These are phyloP conservation scores for Amanita subjunquillea DNA, from an alignment of 768 basidiomycete species.

Conservation along the genomic window DNA sequence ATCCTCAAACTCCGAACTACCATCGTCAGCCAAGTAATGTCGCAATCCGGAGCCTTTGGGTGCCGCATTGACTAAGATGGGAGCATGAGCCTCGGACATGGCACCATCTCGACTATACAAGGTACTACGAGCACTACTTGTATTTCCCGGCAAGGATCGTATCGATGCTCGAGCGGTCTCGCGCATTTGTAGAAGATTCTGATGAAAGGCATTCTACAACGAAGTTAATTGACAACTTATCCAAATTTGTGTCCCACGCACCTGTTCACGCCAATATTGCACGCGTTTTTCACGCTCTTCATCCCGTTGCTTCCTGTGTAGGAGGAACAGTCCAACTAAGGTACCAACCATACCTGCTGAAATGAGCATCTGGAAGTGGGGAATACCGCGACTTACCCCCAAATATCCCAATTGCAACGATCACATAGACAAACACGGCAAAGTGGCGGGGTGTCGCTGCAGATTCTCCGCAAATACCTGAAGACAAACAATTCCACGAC, in stretches of 20 bases:
- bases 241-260: constrained; percentile 12
- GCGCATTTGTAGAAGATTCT: constrained; percentile 72
- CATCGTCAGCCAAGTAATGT: constrained; percentile 40
- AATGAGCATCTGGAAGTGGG: not conserved
- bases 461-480: constrained; percentile 50
- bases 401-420: constrained; percentile 64
- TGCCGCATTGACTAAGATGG: constrained; percentile 38
- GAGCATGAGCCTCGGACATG: constrained; percentile 44
- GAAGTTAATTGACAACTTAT: constrained; percentile 4
- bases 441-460: constrained; percentile 56
- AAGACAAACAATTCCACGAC: constrained; percentile 62
- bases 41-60: constrained; percentile 48
- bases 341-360: constrained; percentile 63
- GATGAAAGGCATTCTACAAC: constrained; percentile 62
- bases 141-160: constrained; percentile 39
- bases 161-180: constrained; percentile 63
- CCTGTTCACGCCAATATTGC: constrained; percentile 89
- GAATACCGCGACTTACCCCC: constrained; percentile 39
- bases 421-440: constrained; percentile 56
- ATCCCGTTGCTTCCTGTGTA: constrained; percentile 65
- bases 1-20: constrained; percentile 39
- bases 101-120: constrained; percentile 34
- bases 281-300: constrained; percentile 73
- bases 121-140: constrained; percentile 36
- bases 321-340: constrained; percentile 53